Base-by-base conservation (phyloP, 2,329 filamentous ascomycete species). In the Aureobasidium uvarum region DNA sequence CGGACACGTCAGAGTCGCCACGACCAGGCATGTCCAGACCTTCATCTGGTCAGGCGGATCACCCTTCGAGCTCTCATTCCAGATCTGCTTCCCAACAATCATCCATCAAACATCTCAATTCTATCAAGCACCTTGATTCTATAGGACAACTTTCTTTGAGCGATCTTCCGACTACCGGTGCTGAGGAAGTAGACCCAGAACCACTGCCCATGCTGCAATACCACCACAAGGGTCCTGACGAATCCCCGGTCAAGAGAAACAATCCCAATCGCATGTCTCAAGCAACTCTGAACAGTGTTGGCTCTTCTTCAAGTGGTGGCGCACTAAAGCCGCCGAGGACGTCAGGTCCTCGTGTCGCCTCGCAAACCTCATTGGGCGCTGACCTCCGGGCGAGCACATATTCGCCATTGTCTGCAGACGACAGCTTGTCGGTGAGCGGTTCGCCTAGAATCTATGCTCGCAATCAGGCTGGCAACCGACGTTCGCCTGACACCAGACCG, bases 311-410 rank as follows among this genome's bases (percentile, higher is more conserved):
- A 68, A 67, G 66, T 48, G 66, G 63, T 18, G 68, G 67, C 25
- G 48, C 43, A 45, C 65, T 72, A 25, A 67, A 68, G 28, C 71
- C 80, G 66, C 80, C 83, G 69, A 85, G 77, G 72, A 85, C 80
- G 66, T 86, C 85, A 16, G 74, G 89, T 68, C 83, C 84, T 46
- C 84, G 93, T 60, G 92, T 92, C 5, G 83, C 83, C 28, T 96
- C 93, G 14, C 82, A 88, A 5, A 93, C 92, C 75, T 95, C 91
- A 2, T 82, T 85, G 16, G 84, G 85, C 55, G 92, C 90, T 18
- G 92, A 96, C 55, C 78, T 86, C 67, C 85, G 88, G 62, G 87
- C 88, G 39, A 86, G 89, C 39, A 80, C 80, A 68, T 78, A 81
- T 45, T 85, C 85, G 20, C 83, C 83, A 18, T 74, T 81, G 36